Percentiles rank a stretch among this genome's conserved stretches.
phyloP scores from a whole-genome alignment of 1,284 basidiomycete genomes.

The Heterobasidion parviporum region DNA sequence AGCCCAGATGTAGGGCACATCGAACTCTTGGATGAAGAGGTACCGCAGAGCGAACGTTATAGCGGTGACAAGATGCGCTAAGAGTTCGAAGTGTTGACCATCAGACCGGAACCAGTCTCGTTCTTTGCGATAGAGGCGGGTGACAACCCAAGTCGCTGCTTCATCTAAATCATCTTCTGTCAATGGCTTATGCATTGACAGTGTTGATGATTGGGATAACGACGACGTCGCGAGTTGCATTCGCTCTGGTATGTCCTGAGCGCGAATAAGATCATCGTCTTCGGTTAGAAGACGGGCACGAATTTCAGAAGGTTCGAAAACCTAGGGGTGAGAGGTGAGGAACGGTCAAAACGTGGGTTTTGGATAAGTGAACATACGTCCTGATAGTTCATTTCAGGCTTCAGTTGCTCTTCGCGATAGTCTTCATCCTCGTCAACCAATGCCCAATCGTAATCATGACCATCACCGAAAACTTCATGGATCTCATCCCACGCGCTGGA shows the following conservation, averaged over 20 bases:
- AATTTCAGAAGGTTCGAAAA: slow-evolving; percentile 98
- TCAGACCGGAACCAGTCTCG: slow-evolving; percentile 65
- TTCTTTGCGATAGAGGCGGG: slow-evolving; percentile 74
- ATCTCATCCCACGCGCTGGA: slow-evolving; percentile 93
- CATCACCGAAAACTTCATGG: slow-evolving; percentile 94
- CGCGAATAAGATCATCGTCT: slow-evolving; percentile 90
- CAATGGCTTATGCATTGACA: slow-evolving; percentile 62
- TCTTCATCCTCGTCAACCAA: slow-evolving; percentile 68
- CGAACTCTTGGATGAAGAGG: slow-evolving; percentile 83
- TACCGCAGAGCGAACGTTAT: slow-evolving; percentile 78
- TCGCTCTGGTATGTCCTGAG: slow-evolving; percentile 89
- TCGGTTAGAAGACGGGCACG: slow-evolving; percentile 86
- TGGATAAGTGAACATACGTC: slow-evolving; percentile 56
- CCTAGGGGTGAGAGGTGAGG: slow-evolving; percentile 36
- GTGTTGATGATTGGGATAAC: slow-evolving; percentile 57
- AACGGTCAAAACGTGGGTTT: too few species aligned
- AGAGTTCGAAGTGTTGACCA: slow-evolving; percentile 51
- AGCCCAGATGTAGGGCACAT: slow-evolving; percentile 93
- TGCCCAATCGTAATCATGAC: slow-evolving; percentile 95
- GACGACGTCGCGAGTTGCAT: slow-evolving; percentile 93
- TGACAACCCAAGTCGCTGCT: slow-evolving; percentile 86
- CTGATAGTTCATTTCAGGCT: slow-evolving; percentile 78
- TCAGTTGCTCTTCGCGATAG: slow-evolving; percentile 51
- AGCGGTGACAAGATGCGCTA: slow-evolving; percentile 68
- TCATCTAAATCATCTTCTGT: slow-evolving; percentile 68